Evolutionary conservation across 805 yeast genomes (phyloP).

Genomic region (Candida berthetii): DNA sequence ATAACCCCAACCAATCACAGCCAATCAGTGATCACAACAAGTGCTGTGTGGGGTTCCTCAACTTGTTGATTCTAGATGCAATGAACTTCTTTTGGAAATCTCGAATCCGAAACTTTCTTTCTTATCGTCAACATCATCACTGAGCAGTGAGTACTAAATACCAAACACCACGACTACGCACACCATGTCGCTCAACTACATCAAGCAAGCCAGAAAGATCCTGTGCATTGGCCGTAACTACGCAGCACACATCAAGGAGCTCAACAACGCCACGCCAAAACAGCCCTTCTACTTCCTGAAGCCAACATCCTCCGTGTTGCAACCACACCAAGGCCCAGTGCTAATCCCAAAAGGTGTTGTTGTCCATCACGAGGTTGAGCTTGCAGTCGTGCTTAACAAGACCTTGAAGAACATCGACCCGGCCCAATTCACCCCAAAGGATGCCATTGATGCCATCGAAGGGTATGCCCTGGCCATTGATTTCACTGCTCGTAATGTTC

Average conservation of each 20-base stretch:
- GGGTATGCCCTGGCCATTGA: conserved; percentile 92
- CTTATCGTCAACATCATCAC: too few relatives aligned
- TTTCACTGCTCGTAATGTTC: conserved; percentile 93
- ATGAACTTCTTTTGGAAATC: too few relatives aligned
- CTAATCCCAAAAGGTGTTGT: conserved; percentile 74
- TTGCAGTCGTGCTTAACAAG: conserved; percentile 71
- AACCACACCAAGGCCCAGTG: conserved; percentile 67
- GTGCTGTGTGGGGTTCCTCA: too few relatives aligned
- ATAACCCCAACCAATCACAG: too few relatives aligned
- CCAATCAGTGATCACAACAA: too few relatives aligned
- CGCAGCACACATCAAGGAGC: conserved; percentile 91
- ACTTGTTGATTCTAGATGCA: too few relatives aligned
- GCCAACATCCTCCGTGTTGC: conserved; percentile 74
- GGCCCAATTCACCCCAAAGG: conserved; percentile 46
- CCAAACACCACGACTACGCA: too few relatives aligned
- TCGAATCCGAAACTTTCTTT: too few relatives aligned
- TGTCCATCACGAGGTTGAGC: conserved; percentile 91
- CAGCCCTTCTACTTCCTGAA: conserved; percentile 92
- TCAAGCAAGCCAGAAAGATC: conserved; percentile 65
- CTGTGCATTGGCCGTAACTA: conserved; percentile 96
- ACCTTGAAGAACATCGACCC: conserved; percentile 57
- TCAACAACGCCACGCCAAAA: conserved; percentile 73
- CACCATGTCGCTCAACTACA: conserved; percentile 43
- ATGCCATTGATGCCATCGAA: conserved; percentile 72
- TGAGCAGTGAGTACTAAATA: too few relatives aligned